Base-by-base conservation (phyloP, 805 yeast genomes). In the Saccharomycopsis oosterbeekiorum region DNA sequence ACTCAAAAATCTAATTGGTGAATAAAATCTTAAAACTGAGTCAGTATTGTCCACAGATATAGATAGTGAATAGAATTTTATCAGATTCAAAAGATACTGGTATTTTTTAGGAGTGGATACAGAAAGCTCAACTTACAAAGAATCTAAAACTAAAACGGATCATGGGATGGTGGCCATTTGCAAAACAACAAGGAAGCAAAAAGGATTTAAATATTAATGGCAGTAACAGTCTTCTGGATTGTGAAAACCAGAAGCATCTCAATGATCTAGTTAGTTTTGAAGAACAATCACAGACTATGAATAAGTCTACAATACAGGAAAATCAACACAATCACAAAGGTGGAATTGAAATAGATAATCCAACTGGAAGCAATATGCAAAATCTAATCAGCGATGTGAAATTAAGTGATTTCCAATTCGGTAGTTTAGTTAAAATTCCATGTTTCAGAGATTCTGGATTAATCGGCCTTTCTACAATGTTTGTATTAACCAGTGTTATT, bases 381-480 rank as follows among this genome's bases (percentile, higher is more conserved):
- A 66, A 67, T 57, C 86, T 84, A 0, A 70, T 80, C 60, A 68
- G 70, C 9, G 66, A 77, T 4, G 70, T 87, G 12, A 71, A 76
- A 24, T 55, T 73, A 24, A 73, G 79, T 0, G 89, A 86, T 65
- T 84, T 88, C 67, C 71, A 76, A 2, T 66, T 84, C 6, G 76
- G 75, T 6, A 79, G 78, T 51, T 74, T 85, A 58, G 75, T 82
- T 1, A 71, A 74, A 56, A 86, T 87, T 68, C 94, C 96, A 1
- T 88, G 96, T 68, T 86, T 88, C 69, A 74, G 94, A 65, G 92
- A 87, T 59, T 89, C 94, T 0, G 88, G 88, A 65, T 71, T 88
- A 59, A 78, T 90, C 1, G 96, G 96, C 8, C 81, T 88, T 62
- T 82, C 85, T 24, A 80, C 89, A 15, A 79, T 87, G 80, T 86